Evolutionary conservation across 805 yeast genomes (phyloP).

Genomic region (Hanseniaspora vineae): DNA sequence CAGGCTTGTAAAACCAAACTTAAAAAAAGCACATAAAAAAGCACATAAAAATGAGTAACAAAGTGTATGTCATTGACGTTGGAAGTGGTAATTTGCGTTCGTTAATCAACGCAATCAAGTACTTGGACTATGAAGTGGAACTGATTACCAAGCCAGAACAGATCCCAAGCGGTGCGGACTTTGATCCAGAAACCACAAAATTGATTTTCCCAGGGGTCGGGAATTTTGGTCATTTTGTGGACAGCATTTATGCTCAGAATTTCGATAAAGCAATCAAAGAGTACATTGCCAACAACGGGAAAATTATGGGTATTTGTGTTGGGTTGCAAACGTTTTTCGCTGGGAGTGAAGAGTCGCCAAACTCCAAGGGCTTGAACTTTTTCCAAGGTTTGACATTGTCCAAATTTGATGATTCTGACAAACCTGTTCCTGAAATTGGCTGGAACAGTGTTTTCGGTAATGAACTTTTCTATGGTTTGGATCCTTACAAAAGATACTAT

Average conservation of each 20-base stretch:
- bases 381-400: slow-evolving; percentile 37
- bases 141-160: slow-evolving; percentile 41
- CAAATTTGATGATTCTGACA: slow-evolving; percentile 48
- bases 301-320: slow-evolving; percentile 94
- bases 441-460: slow-evolving; percentile 53
- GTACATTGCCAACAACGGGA: slow-evolving; percentile 66
- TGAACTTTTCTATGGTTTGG: slow-evolving; percentile 44
- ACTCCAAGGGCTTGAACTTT: slow-evolving; percentile 46
- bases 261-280: slow-evolving; percentile 52
- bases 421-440: slow-evolving; percentile 94
- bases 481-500: slow-evolving; percentile 62
- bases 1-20: neutral
- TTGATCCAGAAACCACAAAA: slow-evolving; percentile 29
- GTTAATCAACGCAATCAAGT: slow-evolving; percentile 70
- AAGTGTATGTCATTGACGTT: slow-evolving; percentile 67
- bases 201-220: slow-evolving; percentile 95
- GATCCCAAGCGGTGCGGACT: slow-evolving; percentile 33
- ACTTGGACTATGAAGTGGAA: slow-evolving; percentile 56
- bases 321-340: slow-evolving; percentile 80
- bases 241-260: slow-evolving; percentile 45
- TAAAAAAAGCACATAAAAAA: neutral
- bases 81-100: slow-evolving; percentile 92
- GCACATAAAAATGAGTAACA: neutral
- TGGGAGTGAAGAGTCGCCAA: slow-evolving; percentile 64
- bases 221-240: slow-evolving; percentile 87